phyloP scores from a whole-genome alignment of 768 basidiomycete genomes.

The Pholiota molesta region DNA sequence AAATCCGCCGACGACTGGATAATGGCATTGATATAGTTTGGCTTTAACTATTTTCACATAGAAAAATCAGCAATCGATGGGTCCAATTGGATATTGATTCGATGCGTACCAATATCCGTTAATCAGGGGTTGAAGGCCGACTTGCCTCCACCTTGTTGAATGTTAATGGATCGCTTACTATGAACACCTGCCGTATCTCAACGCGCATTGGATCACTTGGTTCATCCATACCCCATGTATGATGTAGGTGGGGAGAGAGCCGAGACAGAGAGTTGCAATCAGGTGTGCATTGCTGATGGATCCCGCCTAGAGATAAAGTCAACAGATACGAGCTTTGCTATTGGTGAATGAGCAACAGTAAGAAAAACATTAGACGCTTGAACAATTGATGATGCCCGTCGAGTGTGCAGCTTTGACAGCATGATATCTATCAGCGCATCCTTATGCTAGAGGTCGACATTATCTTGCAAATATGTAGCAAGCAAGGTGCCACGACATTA shows the following conservation, averaged over 20 bases:
- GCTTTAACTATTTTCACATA: too few species aligned
- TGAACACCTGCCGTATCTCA: neutral
- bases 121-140: neutral
- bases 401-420: neutral
- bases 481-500: neutral
- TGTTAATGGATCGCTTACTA: neutral
- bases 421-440: neutral
- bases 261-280: neutral
- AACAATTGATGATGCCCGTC: neutral
- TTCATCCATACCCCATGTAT: neutral
- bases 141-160: neutral
- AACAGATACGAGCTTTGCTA: neutral
- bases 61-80: neutral
- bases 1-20: neutral
- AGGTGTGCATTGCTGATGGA: neutral
- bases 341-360: neutral
- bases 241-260: neutral
- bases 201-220: neutral
- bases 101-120: too few species aligned
- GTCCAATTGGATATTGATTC: neutral
- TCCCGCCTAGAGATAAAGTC: neutral
- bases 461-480: neutral
- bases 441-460: neutral
- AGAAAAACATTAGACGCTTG: neutral
- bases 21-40: neutral